A percentile compares a stretch with the other conserved stretches of the same genome.
Evolutionary conservation across 2,329 filamentous ascomycete species (phyloP).

Genomic region (Eurotiales sp.): DNA sequence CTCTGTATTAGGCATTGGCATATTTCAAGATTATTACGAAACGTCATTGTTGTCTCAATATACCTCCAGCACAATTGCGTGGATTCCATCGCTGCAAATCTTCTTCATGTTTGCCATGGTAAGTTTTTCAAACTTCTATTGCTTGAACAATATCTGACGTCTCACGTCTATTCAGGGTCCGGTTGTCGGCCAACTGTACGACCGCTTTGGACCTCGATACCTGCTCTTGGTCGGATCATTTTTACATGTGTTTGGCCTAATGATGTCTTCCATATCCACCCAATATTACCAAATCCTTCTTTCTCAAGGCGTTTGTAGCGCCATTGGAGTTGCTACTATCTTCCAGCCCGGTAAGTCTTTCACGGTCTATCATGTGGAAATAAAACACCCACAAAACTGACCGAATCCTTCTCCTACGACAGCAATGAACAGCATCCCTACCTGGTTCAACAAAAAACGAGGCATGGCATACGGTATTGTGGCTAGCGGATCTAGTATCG

Average conservation of each 20-base stretch:
- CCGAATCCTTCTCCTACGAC: no score
- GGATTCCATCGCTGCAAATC: constrained; percentile 57
- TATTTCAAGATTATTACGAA: constrained; percentile 59
- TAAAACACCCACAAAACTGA: no score
- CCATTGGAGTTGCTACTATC: constrained; percentile 52
- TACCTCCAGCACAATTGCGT: constrained; percentile 52
- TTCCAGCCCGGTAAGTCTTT: constrained; percentile 39
- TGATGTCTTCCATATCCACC: constrained; percentile 50
- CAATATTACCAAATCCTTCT: constrained; percentile 53
- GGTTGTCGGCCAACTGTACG: constrained; percentile 57
- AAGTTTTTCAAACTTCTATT: no score
- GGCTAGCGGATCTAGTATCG: constrained; percentile 40
- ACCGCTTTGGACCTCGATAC: constrained; percentile 57
- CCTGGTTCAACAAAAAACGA: constrained; percentile 2
- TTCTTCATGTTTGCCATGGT: constrained; percentile 54
- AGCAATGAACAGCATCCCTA: constrained; percentile 47
- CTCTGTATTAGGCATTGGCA: not conserved
- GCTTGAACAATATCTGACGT: no score
- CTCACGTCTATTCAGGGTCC: no score
- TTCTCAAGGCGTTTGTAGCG: constrained; percentile 49
- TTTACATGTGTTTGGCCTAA: constrained; percentile 48
- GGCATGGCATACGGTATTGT: constrained; percentile 15
- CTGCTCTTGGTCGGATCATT: constrained; percentile 44
- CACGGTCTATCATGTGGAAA: no score
- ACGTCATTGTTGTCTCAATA: constrained; percentile 44